Base-by-base conservation (phyloP, 257 asterid genomes). In the Lithospermum erythrorhizon region DNA sequence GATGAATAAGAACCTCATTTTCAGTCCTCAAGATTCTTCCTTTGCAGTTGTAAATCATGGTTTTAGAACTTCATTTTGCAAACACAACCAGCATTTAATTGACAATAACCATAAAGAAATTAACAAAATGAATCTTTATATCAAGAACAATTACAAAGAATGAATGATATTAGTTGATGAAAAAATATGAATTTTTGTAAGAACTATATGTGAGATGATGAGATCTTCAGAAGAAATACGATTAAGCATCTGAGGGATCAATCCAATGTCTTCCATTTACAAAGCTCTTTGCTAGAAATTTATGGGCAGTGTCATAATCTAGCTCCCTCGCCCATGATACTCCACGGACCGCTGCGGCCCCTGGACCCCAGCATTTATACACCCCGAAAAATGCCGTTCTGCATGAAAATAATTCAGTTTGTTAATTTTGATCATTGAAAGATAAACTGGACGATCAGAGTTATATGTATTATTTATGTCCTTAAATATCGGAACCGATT, bases 181-280 rank as follows among this genome's bases (percentile, higher is more conserved):
- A 3, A 15, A 13, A 21, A 56, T 35, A 8, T 35, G 53, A 20
- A 16, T 3, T 48, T 11, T 48, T 16, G 25, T 1, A 32, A 6
- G 1, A 3, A 1, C 17, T 11, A 32, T 20, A 59, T 20, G 64
- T 11, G 5, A 41, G 5, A 35, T 41, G 4, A 35, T 55, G 32
- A 1, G 59, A 55, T 55, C 15, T 7, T 55, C 4, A 14, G 30
- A 27, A 9, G 59, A 55, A 55, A 15, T 14, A 17, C 20, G 13
- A 22, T 55, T 63, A 86, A 52, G 94, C 87, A 73, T 86, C 95
- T 0, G 66, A 48, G 0, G 85, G 90, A 14, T 79, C 74, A 73
- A 89, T 89, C 95, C 97, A 89, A 13, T 89, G 95, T 73, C 97
- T 75, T 52, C 97, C 95, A 22, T 89, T 89, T 53, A 89, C 97